Evolutionary conservation across 306 rosid species (phyloP).

Genomic region (Acacia confusa): DNA sequence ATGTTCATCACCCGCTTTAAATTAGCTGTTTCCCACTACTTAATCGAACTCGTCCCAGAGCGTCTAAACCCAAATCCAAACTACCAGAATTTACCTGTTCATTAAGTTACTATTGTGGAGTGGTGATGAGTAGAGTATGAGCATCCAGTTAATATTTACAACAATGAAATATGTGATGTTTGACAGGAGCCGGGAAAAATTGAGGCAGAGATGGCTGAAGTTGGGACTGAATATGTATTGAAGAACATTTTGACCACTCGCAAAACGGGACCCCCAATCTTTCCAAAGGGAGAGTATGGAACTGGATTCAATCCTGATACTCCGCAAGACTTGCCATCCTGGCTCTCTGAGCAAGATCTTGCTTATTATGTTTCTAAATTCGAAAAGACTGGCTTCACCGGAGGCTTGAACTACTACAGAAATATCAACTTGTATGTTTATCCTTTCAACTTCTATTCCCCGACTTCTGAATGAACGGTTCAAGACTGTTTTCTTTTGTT

Average conservation of each 20-base stretch:
- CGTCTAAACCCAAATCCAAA: no score
- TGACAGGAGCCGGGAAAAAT: conserved; percentile 22
- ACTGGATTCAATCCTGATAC: conserved; percentile 19
- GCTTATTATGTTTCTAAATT: conserved; percentile 48
- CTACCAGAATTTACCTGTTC: no score
- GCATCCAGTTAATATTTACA: no score
- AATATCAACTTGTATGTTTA: conserved; percentile 22
- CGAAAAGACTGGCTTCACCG: conserved; percentile 44
- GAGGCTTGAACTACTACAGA: conserved; percentile 52
- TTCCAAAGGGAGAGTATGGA: conserved; percentile 34
- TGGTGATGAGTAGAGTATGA: no score
- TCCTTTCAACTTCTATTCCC: no score
- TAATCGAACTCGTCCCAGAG: no score
- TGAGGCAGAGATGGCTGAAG: conserved; percentile 34
- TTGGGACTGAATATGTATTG: conserved; percentile 10
- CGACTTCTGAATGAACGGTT: not conserved
- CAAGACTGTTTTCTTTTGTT: no score
- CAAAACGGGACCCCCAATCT: conserved; percentile 35
- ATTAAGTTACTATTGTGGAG: no score
- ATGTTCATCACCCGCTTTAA: no score
- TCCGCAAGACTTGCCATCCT: conserved; percentile 34
- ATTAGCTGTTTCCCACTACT: no score
- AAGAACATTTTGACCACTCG: conserved; percentile 39
- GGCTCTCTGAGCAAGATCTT: conserved; percentile 51
- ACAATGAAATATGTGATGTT: no score